Evolutionary conservation across 257 asterid species (phyloP).

Genomic region (Capsicum baccatum): DNA sequence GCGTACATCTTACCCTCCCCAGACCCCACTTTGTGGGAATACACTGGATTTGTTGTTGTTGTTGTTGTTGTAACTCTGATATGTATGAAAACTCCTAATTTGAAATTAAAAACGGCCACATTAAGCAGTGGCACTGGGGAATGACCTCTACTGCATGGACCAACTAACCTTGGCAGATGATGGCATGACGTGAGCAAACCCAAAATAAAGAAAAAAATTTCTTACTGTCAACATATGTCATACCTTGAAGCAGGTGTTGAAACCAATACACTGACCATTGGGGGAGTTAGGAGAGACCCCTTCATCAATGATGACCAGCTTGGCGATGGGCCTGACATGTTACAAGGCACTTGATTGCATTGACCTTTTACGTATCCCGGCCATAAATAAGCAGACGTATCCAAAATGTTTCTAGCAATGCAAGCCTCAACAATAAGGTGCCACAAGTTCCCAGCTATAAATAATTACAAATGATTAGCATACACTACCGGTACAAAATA

Average conservation of each 20-base stretch:
- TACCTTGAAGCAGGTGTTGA: conserved; percentile 98
- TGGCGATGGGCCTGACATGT: conserved; percentile 69
- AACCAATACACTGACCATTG: conserved; percentile 72
- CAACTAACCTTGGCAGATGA: background rate
- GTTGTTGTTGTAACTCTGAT: background rate
- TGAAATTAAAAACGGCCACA: background rate
- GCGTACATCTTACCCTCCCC: too few relatives aligned
- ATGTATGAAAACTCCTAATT: background rate
- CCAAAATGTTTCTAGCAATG: conserved; percentile 91
- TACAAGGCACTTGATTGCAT: conserved; percentile 76
- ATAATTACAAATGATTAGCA: conserved; percentile 42
- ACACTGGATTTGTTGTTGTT: too few relatives aligned
- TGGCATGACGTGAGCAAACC: conserved; percentile 10
- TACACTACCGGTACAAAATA: background rate
- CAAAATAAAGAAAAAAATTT: conserved; percentile 1
- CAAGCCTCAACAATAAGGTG: conserved; percentile 97
- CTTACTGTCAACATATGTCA: conserved; percentile 33
- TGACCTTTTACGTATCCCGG: conserved; percentile 93
- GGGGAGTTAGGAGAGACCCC: conserved; percentile 80
- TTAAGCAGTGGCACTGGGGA: background rate
- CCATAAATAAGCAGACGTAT: conserved; percentile 92
- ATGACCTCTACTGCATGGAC: conserved; percentile 22
- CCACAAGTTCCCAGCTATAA: conserved; percentile 79
- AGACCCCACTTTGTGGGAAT: too few relatives aligned
- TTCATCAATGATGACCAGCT: conserved; percentile 91